Base-by-base conservation (phyloP, 805 yeast genomes). In the Kluyveromyces lactis region DNA sequence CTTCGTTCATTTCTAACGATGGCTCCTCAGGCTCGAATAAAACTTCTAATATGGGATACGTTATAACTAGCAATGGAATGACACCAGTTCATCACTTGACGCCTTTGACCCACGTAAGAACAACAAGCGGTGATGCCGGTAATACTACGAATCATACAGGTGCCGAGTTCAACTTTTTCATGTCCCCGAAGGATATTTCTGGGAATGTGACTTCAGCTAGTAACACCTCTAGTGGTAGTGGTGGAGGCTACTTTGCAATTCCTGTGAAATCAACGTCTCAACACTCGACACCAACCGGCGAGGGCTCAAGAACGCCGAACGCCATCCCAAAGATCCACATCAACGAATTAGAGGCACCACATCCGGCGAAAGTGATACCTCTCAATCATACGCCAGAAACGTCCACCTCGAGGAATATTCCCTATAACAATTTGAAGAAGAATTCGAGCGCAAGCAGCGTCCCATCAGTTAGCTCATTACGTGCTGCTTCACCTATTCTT, bases 161-260 rank as follows among this genome's bases (percentile, higher is more conserved):
- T 21, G 24, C 24, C 9, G 47, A 42, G 3, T 26, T 36, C 11
- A 38, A 39, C 16, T 39, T 39, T 2, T 27, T 42, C 13, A 26
- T 50, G 7, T 13, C 27, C 15, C 42, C 45, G 13, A 43, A 36
- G 5, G n/a, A 16, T 7, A 11, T 12, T 3, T 34, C 37, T 26
- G 30, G 37, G 6, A 26, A 12, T n/a, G 42, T 43, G 26, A 52
- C 59, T 1, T 58, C 60, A 11, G 43, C 48, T 16, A 52, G 61
- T 41, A 38, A 44, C 34, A 41, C 42, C 10, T 50, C 60, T 10
- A 56, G 47, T 3, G 49, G 48, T 4, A 56, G 62, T 33, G 49
- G 46, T 15, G 62, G 63, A 21, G 66, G 64, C 2, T 62, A 62
- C 35, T 62, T 62, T 44, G 61, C 62, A 2, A 48, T 62, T 12